These are phyloP conservation scores for Lithospermum erythrorhizon DNA, from an alignment of 257 asterid species.

Conservation along the genomic window DNA sequence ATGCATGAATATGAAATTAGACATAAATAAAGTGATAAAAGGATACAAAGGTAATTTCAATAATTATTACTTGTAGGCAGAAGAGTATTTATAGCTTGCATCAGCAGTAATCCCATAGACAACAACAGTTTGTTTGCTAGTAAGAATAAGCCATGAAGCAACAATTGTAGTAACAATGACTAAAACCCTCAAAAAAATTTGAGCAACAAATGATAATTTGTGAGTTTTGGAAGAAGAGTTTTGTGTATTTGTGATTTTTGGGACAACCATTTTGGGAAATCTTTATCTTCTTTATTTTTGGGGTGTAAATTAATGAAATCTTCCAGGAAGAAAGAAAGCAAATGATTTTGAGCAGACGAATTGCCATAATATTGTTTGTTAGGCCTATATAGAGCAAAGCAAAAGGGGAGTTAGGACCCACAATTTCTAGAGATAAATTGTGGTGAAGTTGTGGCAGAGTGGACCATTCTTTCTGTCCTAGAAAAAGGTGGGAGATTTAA, in stretches of 20 bases:
- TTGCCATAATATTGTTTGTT: background rate
- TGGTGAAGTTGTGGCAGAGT: too few relatives aligned
- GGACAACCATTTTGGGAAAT: background rate
- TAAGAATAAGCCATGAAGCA: slow-evolving; percentile 39
- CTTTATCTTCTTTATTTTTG: background rate
- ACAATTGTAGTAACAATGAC: slow-evolving; percentile 33
- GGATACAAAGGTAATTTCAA: background rate
- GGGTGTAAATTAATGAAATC: too few relatives aligned
- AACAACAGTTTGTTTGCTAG: slow-evolving; percentile 32
- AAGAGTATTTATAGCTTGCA: slow-evolving; percentile 48
- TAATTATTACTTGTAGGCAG: slow-evolving; percentile 40
- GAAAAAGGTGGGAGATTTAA: too few relatives aligned
- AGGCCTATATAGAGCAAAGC: background rate
- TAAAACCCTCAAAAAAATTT: slow-evolving; percentile 30
- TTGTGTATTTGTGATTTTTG: background rate
- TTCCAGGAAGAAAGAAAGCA: background rate
- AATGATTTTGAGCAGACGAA: too few relatives aligned
- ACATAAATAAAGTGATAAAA: background rate
- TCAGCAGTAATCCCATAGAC: slow-evolving; percentile 30
- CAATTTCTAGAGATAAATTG: too few relatives aligned
- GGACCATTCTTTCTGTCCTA: too few relatives aligned
- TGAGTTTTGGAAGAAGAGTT: slow-evolving; percentile 1
- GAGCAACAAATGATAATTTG: slow-evolving; percentile 13
- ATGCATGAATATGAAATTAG: background rate
- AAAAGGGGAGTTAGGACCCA: too few relatives aligned